These are phyloP conservation scores for Debaryomycetaceae sp. DNA, from an alignment of 1,139 yeast genomes.

Conservation along the genomic window DNA sequence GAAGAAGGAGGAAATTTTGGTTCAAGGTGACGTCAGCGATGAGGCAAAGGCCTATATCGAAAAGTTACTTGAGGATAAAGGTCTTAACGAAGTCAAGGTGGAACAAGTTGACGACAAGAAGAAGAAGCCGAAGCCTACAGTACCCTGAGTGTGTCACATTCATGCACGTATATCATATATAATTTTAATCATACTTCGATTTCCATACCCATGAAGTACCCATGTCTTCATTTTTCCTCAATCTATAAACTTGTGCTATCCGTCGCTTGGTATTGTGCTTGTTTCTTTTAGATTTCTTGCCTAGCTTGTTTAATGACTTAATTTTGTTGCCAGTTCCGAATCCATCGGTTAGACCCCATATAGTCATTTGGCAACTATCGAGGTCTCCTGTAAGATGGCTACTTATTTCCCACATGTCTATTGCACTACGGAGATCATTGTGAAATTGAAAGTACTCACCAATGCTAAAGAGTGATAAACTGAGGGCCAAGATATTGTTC, in stretches of 20 bases:
- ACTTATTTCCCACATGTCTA: slow-evolving; percentile 21
- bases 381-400: slow-evolving; percentile 17
- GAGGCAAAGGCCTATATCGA: slow-evolving; percentile 79
- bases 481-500: slow-evolving; percentile 17
- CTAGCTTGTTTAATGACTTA: slow-evolving; percentile 7
- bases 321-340: slow-evolving; percentile 17
- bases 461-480: slow-evolving; percentile 15
- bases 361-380: slow-evolving; percentile 20
- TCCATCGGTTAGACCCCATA: slow-evolving; percentile 19
- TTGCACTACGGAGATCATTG: slow-evolving; percentile 14
- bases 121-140: slow-evolving; percentile 53
- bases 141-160: background rate
- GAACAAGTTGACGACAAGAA: slow-evolving; percentile 82
- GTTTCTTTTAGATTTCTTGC: slow-evolving; percentile 13
- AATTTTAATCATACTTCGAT: slow-evolving; percentile 9
- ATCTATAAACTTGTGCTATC: slow-evolving; percentile 21
- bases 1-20: slow-evolving; percentile 85
- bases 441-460: slow-evolving; percentile 18
- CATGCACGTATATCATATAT: slow-evolving; percentile 2
- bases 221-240: slow-evolving; percentile 11
- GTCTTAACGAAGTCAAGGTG: slow-evolving; percentile 78
- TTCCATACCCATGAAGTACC: slow-evolving; percentile 19
- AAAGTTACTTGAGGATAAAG: slow-evolving; percentile 73
- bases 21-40: slow-evolving; percentile 95
- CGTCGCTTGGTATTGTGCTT: slow-evolving; percentile 20